Conservation (phyloP, 1,284 basidiomycete genomes). For the Sanguinoderma infundibulare region DNA sequence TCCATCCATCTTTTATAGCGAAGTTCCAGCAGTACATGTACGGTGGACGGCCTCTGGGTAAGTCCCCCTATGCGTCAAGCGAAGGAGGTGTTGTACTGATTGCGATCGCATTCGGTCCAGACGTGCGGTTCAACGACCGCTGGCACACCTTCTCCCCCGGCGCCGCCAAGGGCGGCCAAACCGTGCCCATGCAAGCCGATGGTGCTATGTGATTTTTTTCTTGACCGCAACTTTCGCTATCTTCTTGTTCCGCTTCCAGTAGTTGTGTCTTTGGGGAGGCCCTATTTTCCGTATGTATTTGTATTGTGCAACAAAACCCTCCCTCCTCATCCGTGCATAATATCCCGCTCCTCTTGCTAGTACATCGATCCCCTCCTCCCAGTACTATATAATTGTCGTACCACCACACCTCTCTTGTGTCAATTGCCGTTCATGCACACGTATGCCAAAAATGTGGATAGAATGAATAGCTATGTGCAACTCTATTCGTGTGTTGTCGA, state of each 20-base stretch:
- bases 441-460: constrained; percentile 1
- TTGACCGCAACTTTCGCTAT: neutral
- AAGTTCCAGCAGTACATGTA: constrained; percentile 94
- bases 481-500: neutral
- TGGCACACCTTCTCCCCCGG: constrained; percentile 90
- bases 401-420: neutral
- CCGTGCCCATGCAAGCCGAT: constrained; percentile 42
- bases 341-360: neutral
- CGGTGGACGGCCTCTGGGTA: constrained; percentile 86
- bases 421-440: neutral
- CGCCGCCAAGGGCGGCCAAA: constrained; percentile 83
- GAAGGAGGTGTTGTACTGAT: neutral
- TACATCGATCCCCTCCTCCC: neutral
- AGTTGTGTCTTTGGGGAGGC: neutral
- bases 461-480: neutral
- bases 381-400: neutral
- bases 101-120: constrained; percentile 48
- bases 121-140: constrained; percentile 90
- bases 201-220: constrained; percentile 19
- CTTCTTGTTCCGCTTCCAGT: neutral
- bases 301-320: constrained; percentile 4
- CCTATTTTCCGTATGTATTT: constrained; percentile 10
- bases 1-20: constrained; percentile 46
- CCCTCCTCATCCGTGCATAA: too few species aligned
- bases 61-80: constrained; percentile 30